Base-by-base conservation (phyloP, 768 basidiomycete genomes). In the Stropharia rugosoannulata region DNA sequence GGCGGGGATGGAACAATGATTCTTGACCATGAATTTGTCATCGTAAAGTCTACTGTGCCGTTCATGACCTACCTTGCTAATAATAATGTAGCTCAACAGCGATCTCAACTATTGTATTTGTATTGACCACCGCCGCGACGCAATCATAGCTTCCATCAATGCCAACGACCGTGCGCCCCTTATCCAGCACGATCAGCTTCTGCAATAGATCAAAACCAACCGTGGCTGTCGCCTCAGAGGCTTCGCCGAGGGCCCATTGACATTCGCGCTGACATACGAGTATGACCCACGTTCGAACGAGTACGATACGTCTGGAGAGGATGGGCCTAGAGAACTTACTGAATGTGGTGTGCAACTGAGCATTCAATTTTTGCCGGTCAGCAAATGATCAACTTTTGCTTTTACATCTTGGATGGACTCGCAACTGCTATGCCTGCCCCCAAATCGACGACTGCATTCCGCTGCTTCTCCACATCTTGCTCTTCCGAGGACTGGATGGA, bases 21-120 rank as follows among this genome's bases (percentile, higher is more conserved):
- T 12, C 76, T 96, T 43, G 96, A 99, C 66, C 96, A 99, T 69
- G 96, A 99, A 64, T 83, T 96, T 47, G 92, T 95, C 54, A 86
- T 98, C 51, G 89, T 95, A 66, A 67, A 86, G 81, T 11, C 18
- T 48, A 12, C 55, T 25, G 25, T 32, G 22, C 8, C 43, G 11
- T 13, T 22, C 5, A 0, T 36, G 47, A 5, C 8, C 5, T 8
- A 11, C 4, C 25, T 55, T n/a, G 27, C 11, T 19, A 54, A 43
- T 10, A 18, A 52, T 57, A 32, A 47, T 45, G 15, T 59, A 93
- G 91, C 70, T 95, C 46, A 93, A 88, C 57, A 95, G 96, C 0
- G 96, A 98, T 70, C 80, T 99, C 74, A 99, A 99, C 72, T 99
- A 98, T 67, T 93, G 96, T 42, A 95, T 16, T 86, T 97, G n/a